Evolutionary conservation across 495 filamentous ascomycete genomes (phyloP).

Genomic region (Penicillium parvum): DNA sequence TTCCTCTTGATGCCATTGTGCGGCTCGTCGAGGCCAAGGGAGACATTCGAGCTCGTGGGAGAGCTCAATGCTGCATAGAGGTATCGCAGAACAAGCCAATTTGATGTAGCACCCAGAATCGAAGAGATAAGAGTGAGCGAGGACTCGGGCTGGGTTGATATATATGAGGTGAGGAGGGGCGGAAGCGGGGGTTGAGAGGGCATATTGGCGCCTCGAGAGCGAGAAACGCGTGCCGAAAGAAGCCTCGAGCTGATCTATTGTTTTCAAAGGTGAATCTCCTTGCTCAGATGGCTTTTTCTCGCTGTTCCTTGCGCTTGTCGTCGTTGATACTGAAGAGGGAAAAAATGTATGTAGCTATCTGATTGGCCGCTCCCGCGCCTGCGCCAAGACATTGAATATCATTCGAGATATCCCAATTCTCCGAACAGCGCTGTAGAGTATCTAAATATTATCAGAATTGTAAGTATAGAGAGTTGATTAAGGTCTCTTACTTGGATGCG

Average conservation of each 20-base stretch:
- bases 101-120: constrained; percentile 64
- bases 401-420: background rate
- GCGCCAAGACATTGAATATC: constrained; percentile 11
- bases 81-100: constrained; percentile 69
- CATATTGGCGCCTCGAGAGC: constrained; percentile 27
- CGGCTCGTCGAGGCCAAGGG: constrained; percentile 18
- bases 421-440: background rate
- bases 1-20: constrained; percentile 31
- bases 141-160: constrained; percentile 37
- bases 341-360: constrained; percentile 29
- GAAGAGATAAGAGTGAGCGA: constrained; percentile 71
- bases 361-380: constrained; percentile 25
- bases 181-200: constrained; percentile 55
- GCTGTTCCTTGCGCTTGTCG: background rate
- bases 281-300: background rate
- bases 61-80: constrained; percentile 51
- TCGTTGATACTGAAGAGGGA: constrained; percentile 24
- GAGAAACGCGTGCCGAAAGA: background rate
- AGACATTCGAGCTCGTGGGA: constrained; percentile 15
- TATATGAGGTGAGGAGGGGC: constrained; percentile 63
- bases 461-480: background rate
- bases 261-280: background rate
- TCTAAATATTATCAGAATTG: background rate
- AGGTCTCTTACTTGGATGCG: too few relatives aligned
- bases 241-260: background rate